These are phyloP conservation scores for Udeniomyces megalosporus DNA, from an alignment of 768 basidiomycete genomes.

Conservation along the genomic window DNA sequence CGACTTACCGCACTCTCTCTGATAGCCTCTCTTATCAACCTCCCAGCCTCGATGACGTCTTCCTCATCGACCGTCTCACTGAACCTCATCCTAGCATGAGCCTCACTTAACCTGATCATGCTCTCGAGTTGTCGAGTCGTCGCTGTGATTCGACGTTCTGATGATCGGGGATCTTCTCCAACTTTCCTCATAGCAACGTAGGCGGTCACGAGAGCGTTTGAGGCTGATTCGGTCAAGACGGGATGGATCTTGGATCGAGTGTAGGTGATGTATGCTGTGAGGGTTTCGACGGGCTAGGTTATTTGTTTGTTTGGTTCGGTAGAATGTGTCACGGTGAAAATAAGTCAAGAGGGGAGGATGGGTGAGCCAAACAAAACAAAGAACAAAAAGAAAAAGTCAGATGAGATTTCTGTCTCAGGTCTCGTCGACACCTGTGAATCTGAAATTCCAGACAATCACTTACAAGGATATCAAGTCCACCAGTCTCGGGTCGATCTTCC, in stretches of 20 bases:
- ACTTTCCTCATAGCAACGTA: conserved; percentile 91
- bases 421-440: no score
- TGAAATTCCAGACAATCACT: conserved; percentile 27
- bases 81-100: conserved; percentile 91
- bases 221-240: conserved; percentile 66
- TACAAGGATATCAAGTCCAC: conserved; percentile 59
- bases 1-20: conserved; percentile 41
- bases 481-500: conserved; percentile 63
- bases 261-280: conserved; percentile 89
- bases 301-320: neutral
- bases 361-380: no score
- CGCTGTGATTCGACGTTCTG: conserved; percentile 90
- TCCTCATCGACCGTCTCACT: conserved; percentile 65
- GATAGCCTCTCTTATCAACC: conserved; percentile 95
- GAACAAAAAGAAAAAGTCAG: no score
- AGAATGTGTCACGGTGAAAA: no score
- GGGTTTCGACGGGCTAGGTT: conserved; percentile 72
- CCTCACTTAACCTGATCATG: conserved; percentile 91
- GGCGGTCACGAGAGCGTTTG: conserved; percentile 61
- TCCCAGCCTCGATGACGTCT: conserved; percentile 77
- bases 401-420: no score
- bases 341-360: neutral
- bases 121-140: conserved; percentile 94
- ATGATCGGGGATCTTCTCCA: conserved; percentile 68
- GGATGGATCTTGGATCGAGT: conserved; percentile 75